A percentile compares a stretch with the other conserved stretches of the same genome.
These are phyloP conservation scores for Allium fistulosum DNA, from an alignment of 106 monocot genomes.

Conservation along the genomic window DNA sequence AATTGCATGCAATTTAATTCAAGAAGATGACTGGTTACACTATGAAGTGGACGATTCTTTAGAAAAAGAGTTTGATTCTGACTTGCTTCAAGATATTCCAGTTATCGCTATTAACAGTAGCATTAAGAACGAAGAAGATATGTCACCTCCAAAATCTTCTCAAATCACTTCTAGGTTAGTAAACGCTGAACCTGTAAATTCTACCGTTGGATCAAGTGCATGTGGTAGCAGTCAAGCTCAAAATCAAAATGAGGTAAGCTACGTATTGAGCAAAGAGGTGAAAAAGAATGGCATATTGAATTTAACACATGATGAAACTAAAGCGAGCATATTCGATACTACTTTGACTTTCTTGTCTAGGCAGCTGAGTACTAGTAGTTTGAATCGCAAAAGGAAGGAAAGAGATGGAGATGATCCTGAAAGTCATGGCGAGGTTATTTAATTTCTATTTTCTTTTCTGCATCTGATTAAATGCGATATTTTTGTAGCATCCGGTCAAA, in stretches of 20 bases:
- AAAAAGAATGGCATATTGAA: constrained; percentile 9
- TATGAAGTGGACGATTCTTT: constrained; percentile 52
- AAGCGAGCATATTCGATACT: constrained; percentile 16
- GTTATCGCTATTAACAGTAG: constrained; percentile 3
- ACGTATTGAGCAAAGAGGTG: not conserved
- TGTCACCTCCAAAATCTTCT: constrained; percentile 4
- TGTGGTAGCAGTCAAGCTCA: constrained; percentile 35
- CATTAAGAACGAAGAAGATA: constrained; percentile 1
- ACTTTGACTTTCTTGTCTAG: constrained; percentile 40
- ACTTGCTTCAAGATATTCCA: constrained; percentile 47
- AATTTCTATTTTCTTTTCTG: not conserved
- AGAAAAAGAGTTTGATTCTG: constrained; percentile 41
- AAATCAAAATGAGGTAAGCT: constrained; percentile 5
- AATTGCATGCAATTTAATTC: not conserved
- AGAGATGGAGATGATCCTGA: constrained; percentile 45
- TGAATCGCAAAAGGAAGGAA: constrained; percentile 47
- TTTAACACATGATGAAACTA: constrained; percentile 8
- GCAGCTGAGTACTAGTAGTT: constrained; percentile 16
- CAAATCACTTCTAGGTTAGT: constrained; percentile 8
- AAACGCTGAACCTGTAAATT: constrained; percentile 13
- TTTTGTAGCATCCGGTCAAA: not conserved
- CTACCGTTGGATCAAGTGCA: constrained; percentile 45
- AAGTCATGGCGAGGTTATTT: constrained; percentile 69
- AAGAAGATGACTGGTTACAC: constrained; percentile 67
- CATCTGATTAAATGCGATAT: not conserved